A percentile compares a stretch with the other conserved stretches of the same genome.
Conservation (phyloP, 1,284 basidiomycete genomes). For the Ustilago cynodontis region DNA sequence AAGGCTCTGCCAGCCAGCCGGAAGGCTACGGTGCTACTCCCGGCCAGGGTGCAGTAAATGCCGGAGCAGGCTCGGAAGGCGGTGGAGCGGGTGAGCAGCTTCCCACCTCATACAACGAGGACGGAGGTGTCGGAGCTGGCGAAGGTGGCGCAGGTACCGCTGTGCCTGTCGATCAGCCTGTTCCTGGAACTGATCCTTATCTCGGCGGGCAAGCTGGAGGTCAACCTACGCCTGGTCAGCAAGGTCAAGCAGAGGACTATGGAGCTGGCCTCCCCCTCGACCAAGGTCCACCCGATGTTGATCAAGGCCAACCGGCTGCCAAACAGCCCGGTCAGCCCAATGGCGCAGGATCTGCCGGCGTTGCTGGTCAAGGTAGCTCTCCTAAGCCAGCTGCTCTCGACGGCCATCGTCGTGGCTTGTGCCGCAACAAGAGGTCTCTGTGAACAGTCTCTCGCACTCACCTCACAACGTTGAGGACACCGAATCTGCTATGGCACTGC, state of each 20-base stretch:
- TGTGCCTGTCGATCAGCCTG: too few relatives aligned
- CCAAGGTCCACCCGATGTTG: too few relatives aligned
- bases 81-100: background rate
- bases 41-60: background rate
- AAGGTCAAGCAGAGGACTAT: background rate
- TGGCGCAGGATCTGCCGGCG: background rate
- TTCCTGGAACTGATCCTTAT: too few relatives aligned
- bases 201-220: background rate
- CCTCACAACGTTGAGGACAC: background rate
- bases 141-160: background rate
- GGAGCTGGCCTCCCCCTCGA: background rate
- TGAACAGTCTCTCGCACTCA: background rate
- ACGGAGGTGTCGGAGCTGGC: background rate
- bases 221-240: background rate
- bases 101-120: background rate
- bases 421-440: slow-evolving; percentile 7
- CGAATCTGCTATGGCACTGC: background rate
- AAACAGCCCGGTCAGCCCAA: background rate
- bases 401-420: slow-evolving; percentile 12
- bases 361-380: background rate
- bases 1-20: background rate
- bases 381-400: background rate
- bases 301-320: background rate
- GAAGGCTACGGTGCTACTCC: slow-evolving; percentile 1
- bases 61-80: background rate